Evolutionary conservation across 2,329 filamentous ascomycete genomes (phyloP), one percentile per base, ranked within the genome.

Genomic region (Fusarium floridanum): DNA sequence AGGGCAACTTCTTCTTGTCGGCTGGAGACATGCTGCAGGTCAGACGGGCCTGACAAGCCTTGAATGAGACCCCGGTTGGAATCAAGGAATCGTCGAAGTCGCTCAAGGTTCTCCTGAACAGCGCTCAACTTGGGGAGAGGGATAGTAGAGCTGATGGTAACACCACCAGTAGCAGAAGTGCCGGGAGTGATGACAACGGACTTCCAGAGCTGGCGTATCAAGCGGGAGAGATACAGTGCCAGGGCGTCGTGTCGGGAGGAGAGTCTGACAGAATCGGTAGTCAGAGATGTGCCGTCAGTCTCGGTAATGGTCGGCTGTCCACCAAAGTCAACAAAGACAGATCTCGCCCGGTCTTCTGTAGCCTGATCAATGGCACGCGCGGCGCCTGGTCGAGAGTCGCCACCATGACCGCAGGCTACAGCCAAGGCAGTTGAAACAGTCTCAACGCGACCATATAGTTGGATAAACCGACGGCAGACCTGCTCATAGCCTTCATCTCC

Each of bases 11-110:
- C 96, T 78, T 98, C 97, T 80, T 98, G 94, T 73, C 96, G 92
- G 66, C 91, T 97, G 1, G 91, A 90, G 1, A 93, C 92, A 61
- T 93, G 89, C 60, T 92, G 91, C n/a, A 97, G 85, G 59, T 96
- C 94, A 63, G 97, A 93, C 0, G 97, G 94, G 0, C 96, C 96
- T n/a, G 95, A 94, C 61, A 99, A 86, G 8, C 97, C 97, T 80
- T 98, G 95, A 68, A 99, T 98, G 68, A 97, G 95, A 61, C 91
- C 92, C 74, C 93, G 94, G 83, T 99, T 99, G n/a, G 90, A 88
- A 41, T 94, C 91, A 53, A 99, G 89, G 80, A 99, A 99, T 16
- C 91, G 91, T 56, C 93, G 90, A 37, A 99, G 85, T 6, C 93
- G 89, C 68, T 94, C 92, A 6, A 99, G 85, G 78, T 95, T 93